Percentiles rank a stretch among this genome's conserved stretches.
Conservation (phyloP, 2,329 filamentous ascomycete genomes). For the Ophiocordyceps camponoti-floridani region DNA sequence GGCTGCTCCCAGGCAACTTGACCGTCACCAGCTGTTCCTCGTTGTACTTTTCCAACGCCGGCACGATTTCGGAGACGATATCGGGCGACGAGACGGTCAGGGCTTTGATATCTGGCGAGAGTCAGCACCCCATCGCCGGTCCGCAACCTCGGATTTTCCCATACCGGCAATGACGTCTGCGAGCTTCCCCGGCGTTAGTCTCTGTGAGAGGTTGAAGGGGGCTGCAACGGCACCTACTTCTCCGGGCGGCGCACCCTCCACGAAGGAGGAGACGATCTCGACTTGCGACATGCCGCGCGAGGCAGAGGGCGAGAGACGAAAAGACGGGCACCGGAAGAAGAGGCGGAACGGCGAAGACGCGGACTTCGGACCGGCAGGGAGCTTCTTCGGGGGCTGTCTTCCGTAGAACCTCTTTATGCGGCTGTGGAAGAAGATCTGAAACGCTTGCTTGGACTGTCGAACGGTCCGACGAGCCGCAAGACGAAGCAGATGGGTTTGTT, state of each 20-base stretch:
- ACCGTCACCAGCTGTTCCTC: conserved; percentile 82
- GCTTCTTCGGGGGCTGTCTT: not conserved
- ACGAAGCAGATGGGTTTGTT: not conserved
- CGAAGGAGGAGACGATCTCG: conserved; percentile 55
- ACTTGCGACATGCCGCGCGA: conserved; percentile 16
- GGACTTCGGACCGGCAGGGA: not conserved
- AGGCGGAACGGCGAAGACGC: not conserved
- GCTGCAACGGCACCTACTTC: conserved; percentile 45
- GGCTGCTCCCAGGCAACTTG: conserved; percentile 74
- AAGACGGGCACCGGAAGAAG: not conserved
- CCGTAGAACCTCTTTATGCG: not conserved
- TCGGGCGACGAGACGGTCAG: conserved; percentile 54
- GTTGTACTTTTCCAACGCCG: conserved; percentile 88
- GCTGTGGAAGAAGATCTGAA: not conserved
- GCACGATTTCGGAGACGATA: conserved; percentile 53
- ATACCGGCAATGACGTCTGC: conserved; percentile 75
- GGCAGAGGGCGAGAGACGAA: not conserved
- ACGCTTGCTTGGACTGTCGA: not conserved
- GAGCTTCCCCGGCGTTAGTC: conserved; percentile 37
- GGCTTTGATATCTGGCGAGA: conserved; percentile 62
- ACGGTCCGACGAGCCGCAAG: not conserved
- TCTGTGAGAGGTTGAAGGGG: conserved; percentile 1
- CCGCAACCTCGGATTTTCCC: conserved; percentile 2
- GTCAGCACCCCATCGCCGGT: not conserved
- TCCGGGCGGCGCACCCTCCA: conserved; percentile 86